Conservation (phyloP, 2,329 filamentous ascomycete species). For the Rhytidhysteron rufulum region DNA sequence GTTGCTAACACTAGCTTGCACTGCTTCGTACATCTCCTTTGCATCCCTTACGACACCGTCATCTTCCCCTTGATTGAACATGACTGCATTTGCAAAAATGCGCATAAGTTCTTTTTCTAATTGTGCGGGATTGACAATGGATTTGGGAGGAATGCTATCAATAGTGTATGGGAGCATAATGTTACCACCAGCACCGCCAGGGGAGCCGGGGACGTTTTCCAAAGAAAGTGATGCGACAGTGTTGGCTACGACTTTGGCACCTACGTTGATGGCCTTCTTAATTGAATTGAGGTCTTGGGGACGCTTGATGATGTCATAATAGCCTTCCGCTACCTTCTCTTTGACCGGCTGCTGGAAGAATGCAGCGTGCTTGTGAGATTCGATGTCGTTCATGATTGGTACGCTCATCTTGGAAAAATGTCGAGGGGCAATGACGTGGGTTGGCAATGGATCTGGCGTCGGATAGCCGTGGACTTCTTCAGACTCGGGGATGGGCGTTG, state of each 20-base stretch:
- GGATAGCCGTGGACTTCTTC: slow-evolving; percentile 25
- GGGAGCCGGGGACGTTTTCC: slow-evolving; percentile 44
- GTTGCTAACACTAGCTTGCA: slow-evolving; percentile 72
- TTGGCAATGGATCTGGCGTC: slow-evolving; percentile 8
- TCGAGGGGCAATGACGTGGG: slow-evolving; percentile 41
- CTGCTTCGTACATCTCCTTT: slow-evolving; percentile 82
- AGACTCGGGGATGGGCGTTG: slow-evolving; percentile 26
- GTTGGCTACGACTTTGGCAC: slow-evolving; percentile 58
- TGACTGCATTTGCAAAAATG: slow-evolving; percentile 97
- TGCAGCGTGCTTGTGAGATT: slow-evolving; percentile 49
- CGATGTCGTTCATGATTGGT: slow-evolving; percentile 50
- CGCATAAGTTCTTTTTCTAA: slow-evolving; percentile 90
- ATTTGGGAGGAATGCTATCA: slow-evolving; percentile 78
- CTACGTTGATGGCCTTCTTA: slow-evolving; percentile 45
- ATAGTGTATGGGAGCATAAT: slow-evolving; percentile 60
- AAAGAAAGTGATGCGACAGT: slow-evolving; percentile 52
- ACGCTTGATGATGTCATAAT: slow-evolving; percentile 49
- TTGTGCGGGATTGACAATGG: slow-evolving; percentile 89
- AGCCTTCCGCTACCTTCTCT: slow-evolving; percentile 49
- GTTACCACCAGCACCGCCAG: slow-evolving; percentile 50
- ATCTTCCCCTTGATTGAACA: slow-evolving; percentile 95
- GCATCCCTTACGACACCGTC: slow-evolving; percentile 86
- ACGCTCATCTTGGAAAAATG: slow-evolving; percentile 47
- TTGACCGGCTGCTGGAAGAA: slow-evolving; percentile 49
- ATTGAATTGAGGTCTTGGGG: slow-evolving; percentile 52